Conservation (phyloP, 2,329 filamentous ascomycete genomes). For the Stylonectria norvegica region DNA sequence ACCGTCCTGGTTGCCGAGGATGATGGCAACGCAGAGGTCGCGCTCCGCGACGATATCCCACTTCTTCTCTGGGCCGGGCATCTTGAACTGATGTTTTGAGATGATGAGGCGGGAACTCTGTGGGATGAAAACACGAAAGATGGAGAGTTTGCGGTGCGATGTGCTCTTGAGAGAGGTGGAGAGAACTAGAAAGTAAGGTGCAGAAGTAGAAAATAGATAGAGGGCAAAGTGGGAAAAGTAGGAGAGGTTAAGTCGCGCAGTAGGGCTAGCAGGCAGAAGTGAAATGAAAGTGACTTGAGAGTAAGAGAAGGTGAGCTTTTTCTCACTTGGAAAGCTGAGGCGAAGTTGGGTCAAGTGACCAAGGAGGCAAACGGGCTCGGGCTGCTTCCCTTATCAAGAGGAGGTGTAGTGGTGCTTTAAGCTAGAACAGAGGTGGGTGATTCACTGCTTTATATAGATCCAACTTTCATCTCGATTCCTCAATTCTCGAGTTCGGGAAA, state of each 20-base stretch:
- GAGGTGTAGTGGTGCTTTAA: too few species aligned
- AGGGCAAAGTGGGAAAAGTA: not conserved
- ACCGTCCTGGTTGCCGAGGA: conserved; percentile 26
- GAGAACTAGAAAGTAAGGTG: not conserved
- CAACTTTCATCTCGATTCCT: too few species aligned
- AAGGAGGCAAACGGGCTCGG: too few species aligned
- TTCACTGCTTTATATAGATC: too few species aligned
- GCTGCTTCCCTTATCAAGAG: too few species aligned
- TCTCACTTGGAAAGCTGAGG: too few species aligned
- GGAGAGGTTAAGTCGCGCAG: not conserved
- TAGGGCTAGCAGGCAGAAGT: too few species aligned
- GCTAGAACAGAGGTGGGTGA: too few species aligned
- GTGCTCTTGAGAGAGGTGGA: not conserved
- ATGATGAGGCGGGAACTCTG: not conserved
- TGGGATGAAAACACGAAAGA: not conserved
- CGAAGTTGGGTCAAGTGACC: too few species aligned
- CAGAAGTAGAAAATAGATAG: not conserved
- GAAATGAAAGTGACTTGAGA: too few species aligned
- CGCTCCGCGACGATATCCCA: conserved; percentile 36
- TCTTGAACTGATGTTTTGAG: conserved; percentile 5
- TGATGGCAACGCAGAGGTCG: conserved; percentile 37
- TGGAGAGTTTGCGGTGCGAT: not conserved
- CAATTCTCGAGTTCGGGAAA: too few species aligned
- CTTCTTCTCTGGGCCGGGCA: conserved; percentile 33
- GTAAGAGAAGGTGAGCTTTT: too few species aligned